Evolutionary conservation across 768 basidiomycete species (phyloP).

Genomic region (Lactarius akahatsu): DNA sequence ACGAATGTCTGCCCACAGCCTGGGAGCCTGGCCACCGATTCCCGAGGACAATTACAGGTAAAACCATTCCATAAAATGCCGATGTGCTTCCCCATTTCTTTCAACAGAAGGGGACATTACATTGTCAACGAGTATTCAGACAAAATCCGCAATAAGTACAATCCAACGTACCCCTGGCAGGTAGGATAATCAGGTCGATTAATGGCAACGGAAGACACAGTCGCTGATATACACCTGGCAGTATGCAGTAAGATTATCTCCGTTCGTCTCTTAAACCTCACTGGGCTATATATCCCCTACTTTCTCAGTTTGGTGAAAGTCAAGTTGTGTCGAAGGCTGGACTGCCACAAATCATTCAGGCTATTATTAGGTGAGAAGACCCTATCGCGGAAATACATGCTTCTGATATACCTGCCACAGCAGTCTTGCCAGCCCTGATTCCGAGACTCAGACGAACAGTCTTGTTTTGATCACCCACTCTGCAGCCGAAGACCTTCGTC

Average conservation of each 20-base stretch:
- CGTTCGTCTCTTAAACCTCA: constrained; percentile 13
- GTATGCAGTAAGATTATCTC: constrained; percentile 58
- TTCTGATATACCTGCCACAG: constrained; percentile 39
- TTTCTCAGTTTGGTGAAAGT: constrained; percentile 70
- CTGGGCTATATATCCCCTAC: constrained; percentile 18
- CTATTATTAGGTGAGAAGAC: constrained; percentile 59
- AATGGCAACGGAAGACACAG: constrained; percentile 25
- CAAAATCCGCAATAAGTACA: constrained; percentile 59
- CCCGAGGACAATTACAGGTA: constrained; percentile 79
- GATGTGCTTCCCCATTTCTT: constrained; percentile 21
- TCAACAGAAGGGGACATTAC: constrained; percentile 62
- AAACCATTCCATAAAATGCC: background rate
- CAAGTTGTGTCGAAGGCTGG: constrained; percentile 66
- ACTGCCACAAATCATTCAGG: constrained; percentile 69
- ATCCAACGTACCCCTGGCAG: constrained; percentile 70
- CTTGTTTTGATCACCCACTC: constrained; percentile 73
- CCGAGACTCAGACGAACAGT: constrained; percentile 65
- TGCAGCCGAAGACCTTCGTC: constrained; percentile 53
- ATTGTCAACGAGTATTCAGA: constrained; percentile 69
- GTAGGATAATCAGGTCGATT: constrained; percentile 43
- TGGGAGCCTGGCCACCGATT: constrained; percentile 72
- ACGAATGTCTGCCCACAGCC: constrained; percentile 38
- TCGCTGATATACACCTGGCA: constrained; percentile 33
- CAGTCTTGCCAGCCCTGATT: constrained; percentile 72
- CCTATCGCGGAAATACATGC: background rate